Evolutionary conservation across 2,329 filamentous ascomycete species (phyloP).

Genomic region (Thielaviopsis populi): DNA sequence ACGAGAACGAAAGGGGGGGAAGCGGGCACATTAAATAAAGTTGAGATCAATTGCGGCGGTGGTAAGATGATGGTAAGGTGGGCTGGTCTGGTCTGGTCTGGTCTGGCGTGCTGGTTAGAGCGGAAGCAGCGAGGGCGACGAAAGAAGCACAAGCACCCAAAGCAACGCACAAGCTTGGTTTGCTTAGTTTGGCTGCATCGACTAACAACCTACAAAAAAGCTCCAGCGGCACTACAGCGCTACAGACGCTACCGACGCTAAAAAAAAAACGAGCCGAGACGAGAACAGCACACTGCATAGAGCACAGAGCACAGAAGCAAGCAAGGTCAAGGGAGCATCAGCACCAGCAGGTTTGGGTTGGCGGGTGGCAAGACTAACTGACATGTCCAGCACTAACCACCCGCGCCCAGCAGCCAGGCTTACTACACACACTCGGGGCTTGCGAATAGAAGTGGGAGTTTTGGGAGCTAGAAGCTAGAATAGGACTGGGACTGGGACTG

Average conservation of each 20-base stretch:
- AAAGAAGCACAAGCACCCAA: background rate
- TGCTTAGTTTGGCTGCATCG: background rate
- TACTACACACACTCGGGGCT: too few species aligned
- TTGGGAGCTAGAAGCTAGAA: background rate
- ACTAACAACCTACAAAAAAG: background rate
- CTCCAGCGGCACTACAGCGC: background rate
- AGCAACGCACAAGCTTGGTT: background rate
- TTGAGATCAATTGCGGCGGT: background rate
- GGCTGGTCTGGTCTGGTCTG: background rate
- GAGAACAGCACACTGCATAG: background rate
- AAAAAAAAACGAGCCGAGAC: background rate
- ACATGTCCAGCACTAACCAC: too few species aligned
- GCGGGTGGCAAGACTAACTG: background rate
- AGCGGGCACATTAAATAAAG: constrained; percentile 12
- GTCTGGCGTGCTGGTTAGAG: background rate
- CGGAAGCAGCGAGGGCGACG: constrained; percentile 4
- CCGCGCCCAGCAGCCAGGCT: too few species aligned
- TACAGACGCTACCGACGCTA: background rate
- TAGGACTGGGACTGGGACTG: background rate
- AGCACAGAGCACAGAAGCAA: background rate
- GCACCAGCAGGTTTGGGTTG: background rate
- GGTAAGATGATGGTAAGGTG: background rate
- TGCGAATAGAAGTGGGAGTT: too few species aligned
- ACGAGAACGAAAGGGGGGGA: constrained; percentile 7
- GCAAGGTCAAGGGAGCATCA: background rate